Evolutionary conservation across 2,329 filamentous ascomycete species (phyloP), one percentile per base, ranked within the genome.

Genomic region (Fusarium newnesense): DNA sequence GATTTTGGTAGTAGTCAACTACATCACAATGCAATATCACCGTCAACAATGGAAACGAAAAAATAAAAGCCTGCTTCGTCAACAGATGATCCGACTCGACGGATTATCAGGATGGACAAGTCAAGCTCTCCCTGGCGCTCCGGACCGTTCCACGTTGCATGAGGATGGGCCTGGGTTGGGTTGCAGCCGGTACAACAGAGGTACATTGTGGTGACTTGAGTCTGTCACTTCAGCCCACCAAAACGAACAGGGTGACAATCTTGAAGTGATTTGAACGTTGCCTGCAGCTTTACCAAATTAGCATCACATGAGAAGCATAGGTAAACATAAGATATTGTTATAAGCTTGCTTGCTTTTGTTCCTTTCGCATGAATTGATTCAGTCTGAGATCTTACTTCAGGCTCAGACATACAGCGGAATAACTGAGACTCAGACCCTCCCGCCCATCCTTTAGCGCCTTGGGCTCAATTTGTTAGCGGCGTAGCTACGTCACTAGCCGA

Each of bases 401-500:
- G 43, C 47, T 61, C 46, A 74, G 72, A 72, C 63, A 69, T 64
- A 59, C 64, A 54, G 59, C 46, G 24, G 50, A 28, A 39, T 5
- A 39, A 54, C 39, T 34, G 28, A n/a, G 32, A 34, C 46, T 65
- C 49, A 58, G 60, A 60, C 30, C 32, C 49, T 53, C 39, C 46
- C 15, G 36, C n/a, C 40, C 21, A 13, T n/a, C 30, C 28, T 47
- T 43, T 53, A 59, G 24, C 24, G 24, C 24, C 24, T 24, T 24
- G 24, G 50, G 43, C 39, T 60, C 44, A 32, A 39, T 21, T 15
- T 52, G 30, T 32, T 52, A 58, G 69, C 69, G 60, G 70, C 42
- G 43, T 43, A 57, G 69, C 75, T 78, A 79, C 77, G 77, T 79
- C 77, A 79, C 77, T 76, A 71, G 76, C 75, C 73, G 68, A 64